Evolutionary conservation across 768 basidiomycete genomes (phyloP), one percentile per base, ranked within the genome.

Genomic region (Dentipellis sp.): DNA sequence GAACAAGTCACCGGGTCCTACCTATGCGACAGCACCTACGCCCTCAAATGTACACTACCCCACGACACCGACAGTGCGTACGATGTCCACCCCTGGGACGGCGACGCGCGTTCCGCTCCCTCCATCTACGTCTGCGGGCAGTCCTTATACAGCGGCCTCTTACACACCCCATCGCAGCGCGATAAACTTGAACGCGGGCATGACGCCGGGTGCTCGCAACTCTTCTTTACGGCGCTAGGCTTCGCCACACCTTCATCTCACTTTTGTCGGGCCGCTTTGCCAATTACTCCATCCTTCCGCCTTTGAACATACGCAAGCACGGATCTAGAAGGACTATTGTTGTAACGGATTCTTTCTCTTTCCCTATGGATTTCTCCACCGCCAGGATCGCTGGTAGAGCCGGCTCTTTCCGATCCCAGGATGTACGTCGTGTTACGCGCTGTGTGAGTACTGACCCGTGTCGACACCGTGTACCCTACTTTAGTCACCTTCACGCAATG

Each of bases 21-120:
- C 52, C 5, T 62, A 62, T 29, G 61, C 62, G 9, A 51, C 59
- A 11, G 61, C 61, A 2, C 61, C 59, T 1, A 50, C 23, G n/a
- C 3, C 38, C 0, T 10, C 49, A 14, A 59, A 55, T 0, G 36
- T 52, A 36, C 53, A 54, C 14, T 62, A 62, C 47, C 61, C 61
- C 16, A 19, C 53, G 22, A 57, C 56, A 2, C 61, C 61, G 12
- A n/a, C 55, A 5, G 12, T 53, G 39, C 54, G 54, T 17, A 37
- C 49, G 14, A 45, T 45, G 42, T 22, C 48, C 17, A 49, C 48
- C 17, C 29, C 34, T 10, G 36, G 34, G 23, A 36, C 16, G 17
- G 34, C 50, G 8, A 34, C 23, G 37, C 50, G 50, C 34, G 50
- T 52, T 22, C 50, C 50, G 34, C 50, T 52, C 11, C 37, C 50